Conservation (phyloP, 768 basidiomycete species). For the Pleurotus eryngii region DNA sequence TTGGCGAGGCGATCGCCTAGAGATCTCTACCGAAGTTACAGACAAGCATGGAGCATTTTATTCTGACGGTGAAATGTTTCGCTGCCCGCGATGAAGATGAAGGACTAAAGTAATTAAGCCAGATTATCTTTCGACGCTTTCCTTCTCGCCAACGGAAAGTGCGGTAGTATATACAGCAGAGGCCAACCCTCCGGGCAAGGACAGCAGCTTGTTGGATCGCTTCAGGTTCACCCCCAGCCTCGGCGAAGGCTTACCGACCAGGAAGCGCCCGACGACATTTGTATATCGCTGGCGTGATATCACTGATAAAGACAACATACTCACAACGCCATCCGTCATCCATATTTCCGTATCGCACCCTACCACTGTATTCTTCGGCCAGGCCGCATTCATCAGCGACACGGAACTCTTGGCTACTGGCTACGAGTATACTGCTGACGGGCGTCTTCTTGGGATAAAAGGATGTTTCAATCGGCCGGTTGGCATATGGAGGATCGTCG, state of each 20-base stretch:
- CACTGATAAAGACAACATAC: neutral
- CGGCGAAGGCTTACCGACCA: constrained; percentile 58
- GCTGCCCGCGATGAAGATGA: neutral
- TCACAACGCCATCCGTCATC: neutral
- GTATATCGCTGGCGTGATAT: constrained; percentile 44
- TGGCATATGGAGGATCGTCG: constrained; percentile 50
- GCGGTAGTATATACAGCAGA: constrained; percentile 63
- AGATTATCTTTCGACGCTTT: constrained; percentile 52
- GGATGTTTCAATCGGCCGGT: constrained; percentile 58
- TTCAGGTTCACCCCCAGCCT: constrained; percentile 58
- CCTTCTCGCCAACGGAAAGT: constrained; percentile 51
- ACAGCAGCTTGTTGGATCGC: constrained; percentile 25
- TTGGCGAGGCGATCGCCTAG: constrained; percentile 44
- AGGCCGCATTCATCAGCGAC: constrained; percentile 46
- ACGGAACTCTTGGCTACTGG: constrained; percentile 53
- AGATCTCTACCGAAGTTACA: constrained; percentile 52
- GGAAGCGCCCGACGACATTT: constrained; percentile 51
- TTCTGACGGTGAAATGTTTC: constrained; percentile 45
- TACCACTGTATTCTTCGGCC: constrained; percentile 42
- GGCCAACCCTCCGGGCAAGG: constrained; percentile 30
- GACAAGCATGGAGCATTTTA: constrained; percentile 58
- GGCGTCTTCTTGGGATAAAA: constrained; percentile 55
- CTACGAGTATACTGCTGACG: constrained; percentile 56
- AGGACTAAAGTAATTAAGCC: neutral
- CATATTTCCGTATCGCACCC: too few species aligned